Conservation (phyloP, 176 grass and related monocot species). For the Oryza brachyantha region DNA sequence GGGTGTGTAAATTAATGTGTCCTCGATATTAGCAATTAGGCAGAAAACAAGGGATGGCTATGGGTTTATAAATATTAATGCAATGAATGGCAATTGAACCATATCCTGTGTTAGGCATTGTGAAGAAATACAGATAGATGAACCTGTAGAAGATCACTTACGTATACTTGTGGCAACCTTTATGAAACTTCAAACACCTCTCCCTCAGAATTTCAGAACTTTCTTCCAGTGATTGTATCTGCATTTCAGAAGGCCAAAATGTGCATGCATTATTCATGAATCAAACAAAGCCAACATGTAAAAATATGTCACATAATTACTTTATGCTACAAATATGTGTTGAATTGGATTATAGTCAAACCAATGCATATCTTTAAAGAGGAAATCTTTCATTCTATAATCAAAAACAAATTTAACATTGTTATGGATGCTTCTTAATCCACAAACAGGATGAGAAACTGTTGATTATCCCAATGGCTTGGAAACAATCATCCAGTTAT, state of each 20-base stretch:
- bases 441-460: neutral
- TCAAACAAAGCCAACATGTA: neutral
- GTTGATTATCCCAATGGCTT: conserved; percentile 5
- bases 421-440: neutral
- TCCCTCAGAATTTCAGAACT: conserved; percentile 82
- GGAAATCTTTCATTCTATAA: neutral
- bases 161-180: conserved; percentile 98
- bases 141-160: conserved; percentile 49
- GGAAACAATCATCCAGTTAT: neutral
- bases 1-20: conserved; percentile 26
- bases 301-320: neutral
- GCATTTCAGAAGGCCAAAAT: conserved; percentile 39
- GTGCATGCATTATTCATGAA: conserved; percentile 1
- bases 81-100: conserved; percentile 9
- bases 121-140: conserved; percentile 15
- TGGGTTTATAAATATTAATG: conserved; percentile 20
- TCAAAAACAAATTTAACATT: neutral
- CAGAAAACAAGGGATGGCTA: neutral
- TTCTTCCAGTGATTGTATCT: conserved; percentile 96
- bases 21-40: neutral
- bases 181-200: conserved; percentile 95
- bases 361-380: neutral
- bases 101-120: conserved; percentile 1
- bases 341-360: neutral
- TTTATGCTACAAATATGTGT: neutral